Conservation (phyloP, 495 filamentous ascomycete species). For the Neurospora sp. region DNA sequence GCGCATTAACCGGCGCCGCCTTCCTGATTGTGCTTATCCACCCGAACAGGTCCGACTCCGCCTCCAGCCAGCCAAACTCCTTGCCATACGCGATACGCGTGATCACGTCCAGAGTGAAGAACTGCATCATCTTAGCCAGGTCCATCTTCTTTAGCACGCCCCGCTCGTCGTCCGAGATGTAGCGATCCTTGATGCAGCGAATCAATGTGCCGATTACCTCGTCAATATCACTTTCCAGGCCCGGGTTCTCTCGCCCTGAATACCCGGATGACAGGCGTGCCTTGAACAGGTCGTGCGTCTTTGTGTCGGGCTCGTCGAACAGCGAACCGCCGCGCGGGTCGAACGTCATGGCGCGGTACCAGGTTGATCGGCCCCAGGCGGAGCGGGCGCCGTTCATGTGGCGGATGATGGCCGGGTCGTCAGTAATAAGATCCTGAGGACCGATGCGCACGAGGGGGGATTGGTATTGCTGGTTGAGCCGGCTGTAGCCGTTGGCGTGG, state of each 20-base stretch:
- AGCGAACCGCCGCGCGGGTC: constrained; percentile 35
- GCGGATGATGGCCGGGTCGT: constrained; percentile 28
- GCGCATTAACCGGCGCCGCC: constrained; percentile 15
- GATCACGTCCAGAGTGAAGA: constrained; percentile 43
- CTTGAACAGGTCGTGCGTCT: constrained; percentile 21
- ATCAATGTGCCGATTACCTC: constrained; percentile 28
- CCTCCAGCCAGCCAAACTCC: constrained; percentile 34
- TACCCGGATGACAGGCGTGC: constrained; percentile 27
- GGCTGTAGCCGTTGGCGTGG: background rate
- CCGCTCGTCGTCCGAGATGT: constrained; percentile 19
- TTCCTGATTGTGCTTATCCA: constrained; percentile 33
- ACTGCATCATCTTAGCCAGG: constrained; percentile 30
- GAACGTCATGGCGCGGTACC: constrained; percentile 30
- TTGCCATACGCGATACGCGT: constrained; percentile 41
- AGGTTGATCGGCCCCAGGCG: constrained; percentile 21
- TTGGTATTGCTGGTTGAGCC: background rate
- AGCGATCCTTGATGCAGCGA: constrained; percentile 25
- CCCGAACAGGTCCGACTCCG: constrained; percentile 38
- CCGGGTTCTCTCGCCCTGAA: constrained; percentile 31
- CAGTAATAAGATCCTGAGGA: constrained; percentile 26
- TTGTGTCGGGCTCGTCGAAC: constrained; percentile 32
- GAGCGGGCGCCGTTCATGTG: constrained; percentile 29
- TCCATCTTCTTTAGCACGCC: constrained; percentile 25
- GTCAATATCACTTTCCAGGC: constrained; percentile 33
- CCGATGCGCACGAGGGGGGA: constrained; percentile 25